Evolutionary conservation across 176 grass and related monocot genomes (phyloP), one percentile per base, ranked within the genome.

Genomic region (Elymus sibiricus): DNA sequence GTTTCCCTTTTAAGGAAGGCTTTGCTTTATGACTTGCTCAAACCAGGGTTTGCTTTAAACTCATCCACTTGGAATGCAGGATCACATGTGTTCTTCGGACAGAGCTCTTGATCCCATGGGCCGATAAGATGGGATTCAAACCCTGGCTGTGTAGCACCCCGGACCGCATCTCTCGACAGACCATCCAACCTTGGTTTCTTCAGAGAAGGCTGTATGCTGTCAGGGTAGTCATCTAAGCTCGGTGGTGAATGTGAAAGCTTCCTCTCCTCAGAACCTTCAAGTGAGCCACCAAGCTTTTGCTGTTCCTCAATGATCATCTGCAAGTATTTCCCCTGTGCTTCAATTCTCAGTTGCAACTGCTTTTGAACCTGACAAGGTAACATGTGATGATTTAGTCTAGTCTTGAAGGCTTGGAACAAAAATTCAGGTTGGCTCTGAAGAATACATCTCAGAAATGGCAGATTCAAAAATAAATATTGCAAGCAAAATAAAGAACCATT

Each of bases 291-390:
- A 69, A 94, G 86, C 84, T 87, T 98, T 67, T 94, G 88, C 79
- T 98, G 96, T 80, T 98, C 96, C 87, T 98, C 92, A 42, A 95
- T 95, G 65, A 98, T 98, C 93, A 95, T 98, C 81, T 98, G 91
- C 83, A 98, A 84, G 42, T 98, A 98, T 83, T 78, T 89, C 15
- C 93, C 93, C 69, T 98, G 96, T 51, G 96, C 96, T 89, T 98
- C 93, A 67, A 98, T 95, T 95, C 96, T 87, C 74, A 98, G 88
- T 71, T 98, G 96, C 75, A 98, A 79, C 43, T 98, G 96, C 69
- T 86, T 98, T 89, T 98, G 96, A 74, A 98, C 96, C 96, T 98
- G 77, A 77, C 83, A 90, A 51, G 28, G 49, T 10, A 58, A 89
- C 34, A 49, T 84, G 35, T 34, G 35, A 43, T 76, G 39, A 29